phyloP scores from a whole-genome alignment of 1,284 basidiomycete genomes.

The Rhodotorula sp. region DNA sequence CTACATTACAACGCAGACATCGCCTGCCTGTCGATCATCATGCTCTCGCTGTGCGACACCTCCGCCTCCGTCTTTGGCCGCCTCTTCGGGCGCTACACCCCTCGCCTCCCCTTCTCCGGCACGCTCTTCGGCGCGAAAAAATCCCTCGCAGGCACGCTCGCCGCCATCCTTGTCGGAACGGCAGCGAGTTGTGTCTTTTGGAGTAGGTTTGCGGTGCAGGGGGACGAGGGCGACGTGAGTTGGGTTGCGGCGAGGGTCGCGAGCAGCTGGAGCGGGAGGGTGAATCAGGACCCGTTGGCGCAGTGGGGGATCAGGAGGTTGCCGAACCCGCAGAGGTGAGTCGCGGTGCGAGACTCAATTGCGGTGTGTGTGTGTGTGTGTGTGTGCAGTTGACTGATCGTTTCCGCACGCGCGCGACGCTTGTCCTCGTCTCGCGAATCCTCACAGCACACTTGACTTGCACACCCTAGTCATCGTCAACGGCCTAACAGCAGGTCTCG shows the following conservation, averaged over 20 bases:
- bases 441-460: slow-evolving; percentile 33
- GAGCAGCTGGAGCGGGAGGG: slow-evolving; percentile 44
- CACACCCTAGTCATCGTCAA: slow-evolving; percentile 33
- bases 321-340: slow-evolving; percentile 47
- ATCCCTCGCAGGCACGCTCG: slow-evolving; percentile 83
- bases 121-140: slow-evolving; percentile 73
- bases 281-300: slow-evolving; percentile 11
- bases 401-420: slow-evolving; percentile 31
- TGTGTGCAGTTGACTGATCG: too few relatives aligned
- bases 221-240: slow-evolving; percentile 52
- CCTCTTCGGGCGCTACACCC: slow-evolving; percentile 72
- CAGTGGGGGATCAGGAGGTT: slow-evolving; percentile 30
- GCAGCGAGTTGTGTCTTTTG: slow-evolving; percentile 75
- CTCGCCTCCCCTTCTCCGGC: slow-evolving; percentile 63
- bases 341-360: slow-evolving; percentile 41
- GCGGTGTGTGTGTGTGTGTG: too few relatives aligned
- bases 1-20: slow-evolving; percentile 57
- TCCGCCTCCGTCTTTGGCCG: slow-evolving; percentile 90
- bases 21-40: slow-evolving; percentile 80
- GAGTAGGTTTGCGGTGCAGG: slow-evolving; percentile 59
- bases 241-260: slow-evolving; percentile 59
- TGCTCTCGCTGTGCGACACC: slow-evolving; percentile 96
- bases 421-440: slow-evolving; percentile 55
- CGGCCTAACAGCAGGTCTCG: slow-evolving; percentile 49
- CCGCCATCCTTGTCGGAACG: slow-evolving; percentile 74